Evolutionary conservation across 306 rosid genomes (phyloP), one percentile per base, ranked within the genome.

Genomic region (Erythrophleum fordii): DNA sequence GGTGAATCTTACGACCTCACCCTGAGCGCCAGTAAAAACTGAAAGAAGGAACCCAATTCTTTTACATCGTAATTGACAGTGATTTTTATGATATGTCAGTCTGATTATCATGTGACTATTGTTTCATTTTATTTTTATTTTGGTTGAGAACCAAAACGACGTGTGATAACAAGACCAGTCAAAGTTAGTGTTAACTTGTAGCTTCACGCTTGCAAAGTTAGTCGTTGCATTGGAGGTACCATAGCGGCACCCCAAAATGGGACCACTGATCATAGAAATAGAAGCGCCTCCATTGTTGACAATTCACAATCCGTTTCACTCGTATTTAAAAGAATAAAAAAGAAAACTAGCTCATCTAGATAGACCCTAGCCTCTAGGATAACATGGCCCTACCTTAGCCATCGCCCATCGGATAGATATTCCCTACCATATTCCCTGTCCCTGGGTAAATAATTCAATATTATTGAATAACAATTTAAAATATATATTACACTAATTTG

Each of bases 241-340:
- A 34, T 78, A n/a, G 68, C 25, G 1, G 46, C 72, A 18, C 79
- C 67, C 49, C 31, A 17, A 45, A 12, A 44, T 60, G 83, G 89
- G 89, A 34, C 87, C 89, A 37, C 17, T n/a, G 16, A 10, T 61
- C n/a, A 9, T 8, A 20, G 7, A 20, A 1, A 55, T 20, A 18
- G 44, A n/a, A 70, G 28, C 73, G 84, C 84, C 81, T 80, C 74
- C 72, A 80, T 80, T 81, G 69, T 83, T 86, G 83, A 45, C 83
- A 58, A 66, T 67, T 80, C 73, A 37, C 81, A 41, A 41, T 59
- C 59, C 69, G 83, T 66, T 52, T 52, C 76, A 73, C 31, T 64
- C 11, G 28, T 49, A 81, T 59, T 26, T 28, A 29, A 55, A 80
- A 17, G n/a, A 18, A n/a, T n/a, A n/a, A n/a, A n/a, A n/a, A n/a